Base-by-base conservation (phyloP, 768 basidiomycete genomes). In the Boletus tomentosulus region DNA sequence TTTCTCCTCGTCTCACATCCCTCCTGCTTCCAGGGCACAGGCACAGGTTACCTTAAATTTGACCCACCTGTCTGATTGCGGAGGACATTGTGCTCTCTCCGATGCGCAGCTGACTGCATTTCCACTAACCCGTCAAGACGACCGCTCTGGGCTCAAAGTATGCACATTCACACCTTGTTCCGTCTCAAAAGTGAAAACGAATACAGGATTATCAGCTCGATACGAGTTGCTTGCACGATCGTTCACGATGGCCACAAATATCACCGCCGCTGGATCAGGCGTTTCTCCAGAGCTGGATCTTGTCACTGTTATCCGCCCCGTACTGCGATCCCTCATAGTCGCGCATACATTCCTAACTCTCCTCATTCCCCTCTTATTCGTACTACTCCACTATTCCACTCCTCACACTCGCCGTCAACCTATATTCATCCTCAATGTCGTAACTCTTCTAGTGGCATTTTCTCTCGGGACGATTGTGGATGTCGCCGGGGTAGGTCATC, bases 321-420 rank as follows among this genome's bases (percentile, higher is more conserved):
- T 25, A 15, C 30, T 66, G 4, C 57, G 51, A 9, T 43, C 56
- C 24, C 39, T 67, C 24, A 53, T 70, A 47, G 55, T 70, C 46
- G 58, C 56, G 10, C 62, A 66, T 16, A 57, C 63, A 12, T 65
- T 66, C 50, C 43, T 64, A 10, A 38, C 60, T n/a, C 53, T 67
- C 35, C 60, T 66, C 10, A 13, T 66, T 11, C 61, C 61, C 34
- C 58, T 66, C 27, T 22, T 64, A 13, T 39, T 51, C 12, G 62
- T 60, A 25, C 37, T 66, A 27, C 62, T 66, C 48, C 60, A 65
- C 46, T 67, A 65, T 11, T 67, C 63, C 27, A 63, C 58, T 25
- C 43, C 53, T 6, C 41, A 38, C 41, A 57, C 55, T 34, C 57
- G 66, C 12, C 46, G 55, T 16, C 58, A 50, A 25, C 63, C 62